Evolutionary conservation across 2,329 filamentous ascomycete genomes (phyloP).

Genomic region (Alternaria triticimaculans): DNA sequence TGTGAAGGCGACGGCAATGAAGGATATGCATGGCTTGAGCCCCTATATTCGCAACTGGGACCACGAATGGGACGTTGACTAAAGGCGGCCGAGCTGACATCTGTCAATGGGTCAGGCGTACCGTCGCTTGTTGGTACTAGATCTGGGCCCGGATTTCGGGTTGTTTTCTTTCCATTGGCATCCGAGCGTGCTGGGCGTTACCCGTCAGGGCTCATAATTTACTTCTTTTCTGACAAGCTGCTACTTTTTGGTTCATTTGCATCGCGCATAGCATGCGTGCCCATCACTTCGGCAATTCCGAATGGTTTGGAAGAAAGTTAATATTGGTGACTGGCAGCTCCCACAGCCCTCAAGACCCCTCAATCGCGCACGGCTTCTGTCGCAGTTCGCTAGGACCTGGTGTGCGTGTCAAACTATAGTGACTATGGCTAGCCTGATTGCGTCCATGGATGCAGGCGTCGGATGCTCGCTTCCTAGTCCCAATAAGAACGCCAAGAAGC

Average conservation of each 20-base stretch:
- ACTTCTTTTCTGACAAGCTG: neutral
- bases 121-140: neutral
- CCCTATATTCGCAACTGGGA: slow-evolving; percentile 56
- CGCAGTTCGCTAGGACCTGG: neutral
- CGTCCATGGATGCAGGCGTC: neutral
- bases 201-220: neutral
- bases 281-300: neutral
- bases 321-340: neutral
- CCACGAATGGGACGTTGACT: slow-evolving; percentile 56
- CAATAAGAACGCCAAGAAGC: neutral
- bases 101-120: neutral
- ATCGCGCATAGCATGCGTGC: neutral
- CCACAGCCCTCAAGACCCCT: neutral
- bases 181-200: neutral
- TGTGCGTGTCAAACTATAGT: neutral
- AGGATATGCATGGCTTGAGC: slow-evolving; percentile 51
- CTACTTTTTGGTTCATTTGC: neutral
- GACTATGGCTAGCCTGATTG: neutral
- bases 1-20: slow-evolving; percentile 53
- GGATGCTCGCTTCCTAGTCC: slow-evolving; percentile 11
- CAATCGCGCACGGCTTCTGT: neutral
- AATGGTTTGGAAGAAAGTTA: neutral
- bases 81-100: slow-evolving; percentile 13
- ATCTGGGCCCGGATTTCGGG: neutral
- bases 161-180: neutral